Conservation (phyloP, 768 basidiomycete genomes). For the Termitomyces sp. region DNA sequence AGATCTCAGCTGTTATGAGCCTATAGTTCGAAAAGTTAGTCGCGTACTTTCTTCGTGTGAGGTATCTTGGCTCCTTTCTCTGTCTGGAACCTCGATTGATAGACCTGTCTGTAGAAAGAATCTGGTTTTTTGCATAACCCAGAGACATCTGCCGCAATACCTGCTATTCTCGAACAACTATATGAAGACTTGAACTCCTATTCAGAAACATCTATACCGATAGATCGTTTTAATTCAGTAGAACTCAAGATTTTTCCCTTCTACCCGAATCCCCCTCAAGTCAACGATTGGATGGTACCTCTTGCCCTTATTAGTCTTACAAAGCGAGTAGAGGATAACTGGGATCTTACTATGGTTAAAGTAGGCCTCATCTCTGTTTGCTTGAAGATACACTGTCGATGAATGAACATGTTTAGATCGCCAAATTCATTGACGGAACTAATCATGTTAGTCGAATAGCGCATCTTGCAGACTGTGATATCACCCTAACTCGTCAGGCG, state of each 20-base stretch:
- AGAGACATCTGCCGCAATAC: constrained; percentile 60
- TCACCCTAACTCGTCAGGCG: constrained; percentile 76
- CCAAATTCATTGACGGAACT: constrained; percentile 81
- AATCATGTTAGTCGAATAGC: constrained; percentile 92
- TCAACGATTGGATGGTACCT: constrained; percentile 95
- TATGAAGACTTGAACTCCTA: constrained; percentile 98
- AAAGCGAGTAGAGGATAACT: constrained; percentile 82
- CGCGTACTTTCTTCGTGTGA: constrained; percentile 87
- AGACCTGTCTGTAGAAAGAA: constrained; percentile 59
- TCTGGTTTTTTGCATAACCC: constrained; percentile 82
- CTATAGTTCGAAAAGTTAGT: constrained; percentile 91
- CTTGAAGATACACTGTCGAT: neutral
- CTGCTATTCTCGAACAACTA: constrained; percentile 89
- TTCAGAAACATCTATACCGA: constrained; percentile 89
- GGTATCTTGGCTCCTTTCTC: constrained; percentile 42
- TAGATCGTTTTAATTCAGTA: constrained; percentile 91
- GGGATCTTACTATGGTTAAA: constrained; percentile 94
- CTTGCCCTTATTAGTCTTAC: constrained; percentile 81
- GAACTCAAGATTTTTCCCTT: constrained; percentile 96
- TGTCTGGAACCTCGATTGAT: constrained; percentile 1
- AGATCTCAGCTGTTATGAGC: constrained; percentile 93
- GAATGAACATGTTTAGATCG: constrained; percentile 47
- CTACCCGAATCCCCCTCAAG: constrained; percentile 88
- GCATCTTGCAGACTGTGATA: constrained; percentile 85
- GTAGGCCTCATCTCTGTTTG: constrained; percentile 28